These are phyloP conservation scores for Fusarium sp. DNA, from an alignment of 2,329 filamentous ascomycete species.

Conservation along the genomic window DNA sequence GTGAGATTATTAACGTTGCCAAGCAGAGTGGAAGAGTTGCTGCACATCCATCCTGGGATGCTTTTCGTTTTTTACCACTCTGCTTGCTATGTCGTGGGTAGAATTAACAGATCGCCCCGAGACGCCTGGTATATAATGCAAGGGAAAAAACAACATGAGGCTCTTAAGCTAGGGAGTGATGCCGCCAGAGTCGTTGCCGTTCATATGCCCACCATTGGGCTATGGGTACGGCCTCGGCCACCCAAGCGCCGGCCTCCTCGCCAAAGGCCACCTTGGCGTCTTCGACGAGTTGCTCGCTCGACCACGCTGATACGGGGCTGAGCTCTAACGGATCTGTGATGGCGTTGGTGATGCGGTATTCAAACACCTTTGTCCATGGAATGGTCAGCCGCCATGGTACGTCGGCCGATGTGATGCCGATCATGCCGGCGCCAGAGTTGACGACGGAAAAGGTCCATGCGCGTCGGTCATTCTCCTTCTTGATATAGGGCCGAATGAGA, in stretches of 20 bases:
- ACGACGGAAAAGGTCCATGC: constrained; percentile 49
- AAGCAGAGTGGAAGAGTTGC: background rate
- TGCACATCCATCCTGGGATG: background rate
- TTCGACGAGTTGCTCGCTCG: constrained; percentile 34
- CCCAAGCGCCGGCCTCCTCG: constrained; percentile 45
- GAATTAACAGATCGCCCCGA: constrained; percentile 14
- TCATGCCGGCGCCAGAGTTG: constrained; percentile 48
- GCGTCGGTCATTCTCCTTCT: constrained; percentile 39
- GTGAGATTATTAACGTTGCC: constrained; percentile 3
- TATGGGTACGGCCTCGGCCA: constrained; percentile 36
- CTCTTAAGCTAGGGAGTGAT: constrained; percentile 29
- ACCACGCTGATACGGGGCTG: constrained; percentile 42
- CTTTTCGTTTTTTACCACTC: background rate
- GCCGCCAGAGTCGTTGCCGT: constrained; percentile 39
- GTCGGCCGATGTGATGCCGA: constrained; percentile 46
- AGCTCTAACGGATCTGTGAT: constrained; percentile 44
- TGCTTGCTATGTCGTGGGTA: background rate
- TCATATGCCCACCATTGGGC: constrained; percentile 40
- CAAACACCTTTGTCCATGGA: constrained; percentile 45
- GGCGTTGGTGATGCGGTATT: constrained; percentile 47
- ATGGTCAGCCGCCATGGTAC: constrained; percentile 46
- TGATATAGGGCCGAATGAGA: constrained; percentile 45
- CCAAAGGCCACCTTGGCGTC: constrained; percentile 32
- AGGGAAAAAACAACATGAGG: background rate
- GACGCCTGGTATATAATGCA: constrained; percentile 34